phyloP scores from a whole-genome alignment of 169 alveolate genomes.

The Cryptosporidium viatorum region DNA sequence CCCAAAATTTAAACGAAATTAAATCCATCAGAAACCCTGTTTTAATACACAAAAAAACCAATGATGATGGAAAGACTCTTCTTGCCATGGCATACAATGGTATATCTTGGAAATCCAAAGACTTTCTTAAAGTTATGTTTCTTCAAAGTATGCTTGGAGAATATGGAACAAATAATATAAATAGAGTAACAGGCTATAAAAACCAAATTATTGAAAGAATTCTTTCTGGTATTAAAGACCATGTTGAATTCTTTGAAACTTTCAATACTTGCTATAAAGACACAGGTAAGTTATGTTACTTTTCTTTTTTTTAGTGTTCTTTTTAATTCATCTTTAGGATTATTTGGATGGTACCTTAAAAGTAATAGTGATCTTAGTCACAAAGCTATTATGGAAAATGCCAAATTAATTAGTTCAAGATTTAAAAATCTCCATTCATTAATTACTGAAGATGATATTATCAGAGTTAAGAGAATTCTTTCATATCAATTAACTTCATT shows the following conservation, averaged over 20 bases:
- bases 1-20: conserved; percentile 6
- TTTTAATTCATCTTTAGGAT: background rate
- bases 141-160: conserved; percentile 94
- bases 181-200: conserved; percentile 82
- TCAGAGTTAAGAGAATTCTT: conserved; percentile 24
- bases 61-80: conserved; percentile 89
- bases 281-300: conserved; percentile 93
- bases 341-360: conserved; percentile 56
- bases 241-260: conserved; percentile 86
- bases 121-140: conserved; percentile 92
- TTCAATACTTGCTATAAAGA: conserved; percentile 92
- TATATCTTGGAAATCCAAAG: conserved; percentile 93
- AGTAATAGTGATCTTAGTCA: conserved; percentile 20
- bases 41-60: conserved; percentile 79
- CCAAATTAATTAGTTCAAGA: background rate
- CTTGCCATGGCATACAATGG: conserved; percentile 93
- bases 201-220: conserved; percentile 23
- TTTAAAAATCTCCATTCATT: background rate
- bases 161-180: conserved; percentile 85
- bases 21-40: background rate
- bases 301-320: background rate
- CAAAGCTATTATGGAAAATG: background rate
- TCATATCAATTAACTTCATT: conserved; percentile 19
- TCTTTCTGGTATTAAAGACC: conserved; percentile 43
- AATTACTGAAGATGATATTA: conserved; percentile 50